Evolutionary conservation across 768 basidiomycete genomes (phyloP).

Genomic region (Pholiota molesta): DNA sequence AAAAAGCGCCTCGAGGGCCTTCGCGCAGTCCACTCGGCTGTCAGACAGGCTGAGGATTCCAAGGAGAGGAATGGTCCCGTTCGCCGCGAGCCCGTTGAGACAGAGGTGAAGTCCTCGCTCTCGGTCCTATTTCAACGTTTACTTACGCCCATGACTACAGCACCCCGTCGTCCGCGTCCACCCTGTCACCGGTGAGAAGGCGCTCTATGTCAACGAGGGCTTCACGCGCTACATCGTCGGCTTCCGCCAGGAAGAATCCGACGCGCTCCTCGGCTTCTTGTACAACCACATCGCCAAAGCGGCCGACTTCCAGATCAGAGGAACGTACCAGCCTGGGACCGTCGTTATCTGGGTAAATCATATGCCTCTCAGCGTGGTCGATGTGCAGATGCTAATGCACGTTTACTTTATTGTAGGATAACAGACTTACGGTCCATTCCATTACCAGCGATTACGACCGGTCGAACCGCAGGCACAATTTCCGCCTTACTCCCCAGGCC

Average conservation of each 20-base stretch:
- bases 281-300: background rate
- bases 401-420: background rate
- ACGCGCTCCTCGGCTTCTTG: background rate
- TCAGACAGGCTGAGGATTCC: conserved; percentile 48
- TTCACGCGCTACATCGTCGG: background rate
- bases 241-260: background rate
- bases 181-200: background rate
- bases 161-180: background rate
- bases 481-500: background rate
- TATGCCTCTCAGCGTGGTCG: too few relatives aligned
- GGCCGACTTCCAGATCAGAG: background rate
- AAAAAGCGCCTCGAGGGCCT: conserved; percentile 57
- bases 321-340: background rate
- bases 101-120: background rate
- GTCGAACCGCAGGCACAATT: background rate
- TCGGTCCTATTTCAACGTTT: background rate
- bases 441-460: background rate
- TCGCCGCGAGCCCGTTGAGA: conserved; percentile 47
- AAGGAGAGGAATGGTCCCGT: conserved; percentile 42
- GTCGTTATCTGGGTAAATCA: background rate
- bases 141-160: background rate
- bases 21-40: conserved; percentile 53
- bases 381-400: too few relatives aligned
- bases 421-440: background rate
- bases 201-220: background rate